Evolutionary conservation across 2,329 filamentous ascomycete species (phyloP), one percentile per base, ranked within the genome.

Genomic region (Botrytis hyacinthi): DNA sequence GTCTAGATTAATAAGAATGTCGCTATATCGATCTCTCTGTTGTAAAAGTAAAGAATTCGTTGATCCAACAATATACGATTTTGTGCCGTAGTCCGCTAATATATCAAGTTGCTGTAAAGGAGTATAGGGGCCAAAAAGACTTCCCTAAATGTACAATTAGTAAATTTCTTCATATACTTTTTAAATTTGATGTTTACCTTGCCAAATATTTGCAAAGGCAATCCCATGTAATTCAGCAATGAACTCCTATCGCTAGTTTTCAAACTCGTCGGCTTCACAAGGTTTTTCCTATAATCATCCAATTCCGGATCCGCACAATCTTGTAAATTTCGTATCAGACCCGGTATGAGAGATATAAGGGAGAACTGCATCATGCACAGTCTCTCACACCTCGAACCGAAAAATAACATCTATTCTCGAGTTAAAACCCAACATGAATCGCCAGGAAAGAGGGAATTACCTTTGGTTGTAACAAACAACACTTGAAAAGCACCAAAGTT

Each of bases 311-410:
- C 94, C 68, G 96, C 95, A 79, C 93, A 97, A 83, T 99, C 96
- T 83, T 97, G 91, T n/a, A 99, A 88, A 79, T 92, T 94, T 79
- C 93, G 90, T 80, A 98, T 91, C 73, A 99, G 89, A 74, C 95
- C 94, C 65, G 96, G 96, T 84, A 99, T 97, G 80, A 99, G 86
- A 71, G 95, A 98, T 78, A 99, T 92, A 63, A 99, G 88, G 61
- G 95, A 96, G 84, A 98, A 99, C 82, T 99, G 96, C 84, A 97
- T 95, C 93, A 98, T 97, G 87, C 96, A 99, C 78, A 99, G 85
- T 76, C 93, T 89, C 83, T 99, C 96, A 83, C 96, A 98, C 78
- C 94, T 91, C n/a, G 95, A 94, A 75, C 96, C 95, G 80, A 98
- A 99, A 85, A 99, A 98, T 71, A 99, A 90, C 92, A 98, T 98